Conservation (phyloP, 75 land plant genomes). For the Adiantum capillusveneris region DNA sequence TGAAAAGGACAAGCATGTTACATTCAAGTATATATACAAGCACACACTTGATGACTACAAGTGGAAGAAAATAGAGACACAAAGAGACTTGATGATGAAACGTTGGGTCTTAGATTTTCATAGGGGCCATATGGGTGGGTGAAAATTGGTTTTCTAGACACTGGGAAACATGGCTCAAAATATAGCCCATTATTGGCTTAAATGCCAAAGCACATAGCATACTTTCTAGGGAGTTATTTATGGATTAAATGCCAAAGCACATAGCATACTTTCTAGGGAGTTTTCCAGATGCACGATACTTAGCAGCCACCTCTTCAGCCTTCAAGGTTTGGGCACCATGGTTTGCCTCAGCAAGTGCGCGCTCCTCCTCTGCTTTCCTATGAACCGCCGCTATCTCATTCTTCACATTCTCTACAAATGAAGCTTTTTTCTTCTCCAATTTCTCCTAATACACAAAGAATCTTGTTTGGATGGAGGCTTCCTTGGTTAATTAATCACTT, state of each 20-base stretch:
- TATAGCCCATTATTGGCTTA: too few species aligned
- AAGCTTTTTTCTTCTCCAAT: constrained; percentile 73
- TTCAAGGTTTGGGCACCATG: constrained; percentile 41
- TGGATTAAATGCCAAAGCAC: constrained; percentile 30
- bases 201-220: constrained; percentile 31
- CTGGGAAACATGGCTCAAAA: too few species aligned
- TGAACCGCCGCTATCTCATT: constrained; percentile 63
- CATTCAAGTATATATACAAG: too few species aligned
- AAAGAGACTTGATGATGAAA: too few species aligned
- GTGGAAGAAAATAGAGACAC: too few species aligned
- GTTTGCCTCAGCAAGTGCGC: constrained; percentile 51
- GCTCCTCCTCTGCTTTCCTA: constrained; percentile 64
- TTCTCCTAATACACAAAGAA: constrained; percentile 33
- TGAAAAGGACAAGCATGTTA: too few species aligned
- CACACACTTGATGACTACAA: too few species aligned
- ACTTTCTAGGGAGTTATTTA: constrained; percentile 44
- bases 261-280: constrained; percentile 44
- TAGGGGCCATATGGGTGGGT: too few species aligned
- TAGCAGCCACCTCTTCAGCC: constrained; percentile 56
- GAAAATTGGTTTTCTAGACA: too few species aligned
- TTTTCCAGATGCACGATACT: constrained; percentile 43
- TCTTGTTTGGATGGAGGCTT: too few species aligned
- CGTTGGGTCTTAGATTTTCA: too few species aligned
- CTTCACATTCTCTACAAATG: constrained; percentile 59
- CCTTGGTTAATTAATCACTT: too few species aligned